phyloP scores from a whole-genome alignment of 305 asterid species.

The Salvia sclarea region DNA sequence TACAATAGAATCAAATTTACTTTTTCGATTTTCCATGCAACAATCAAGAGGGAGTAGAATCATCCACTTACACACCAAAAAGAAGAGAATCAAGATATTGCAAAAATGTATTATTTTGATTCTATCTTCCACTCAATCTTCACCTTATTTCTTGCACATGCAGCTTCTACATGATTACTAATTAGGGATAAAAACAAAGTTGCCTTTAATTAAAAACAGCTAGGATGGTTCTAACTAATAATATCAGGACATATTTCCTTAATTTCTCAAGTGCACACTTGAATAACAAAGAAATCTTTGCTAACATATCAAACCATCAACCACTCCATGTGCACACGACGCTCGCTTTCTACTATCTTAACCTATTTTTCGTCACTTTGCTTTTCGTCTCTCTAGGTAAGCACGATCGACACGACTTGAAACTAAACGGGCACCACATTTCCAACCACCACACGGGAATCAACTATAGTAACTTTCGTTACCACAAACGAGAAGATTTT shows the following conservation, averaged over 20 bases:
- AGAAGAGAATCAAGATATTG: not conserved
- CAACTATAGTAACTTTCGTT: not conserved
- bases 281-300: no score
- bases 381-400: not conserved
- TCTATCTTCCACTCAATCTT: not conserved
- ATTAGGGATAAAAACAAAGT: not conserved
- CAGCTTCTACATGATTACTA: not conserved
- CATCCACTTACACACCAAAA: not conserved
- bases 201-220: not conserved
- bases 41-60: no score
- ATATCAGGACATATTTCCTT: not conserved
- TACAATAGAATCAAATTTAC: not conserved
- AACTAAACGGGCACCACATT: not conserved
- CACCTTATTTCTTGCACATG: slow-evolving; percentile 16
- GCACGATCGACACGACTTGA: not conserved
- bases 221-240: no score
- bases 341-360: not conserved
- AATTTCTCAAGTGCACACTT: slow-evolving; percentile 2
- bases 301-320: no score
- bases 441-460: not conserved
- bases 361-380: not conserved
- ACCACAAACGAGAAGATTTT: not conserved
- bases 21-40: no score
- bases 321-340: slow-evolving; percentile 20
- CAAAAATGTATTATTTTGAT: not conserved